phyloP scores from a whole-genome alignment of 805 yeast genomes.

The Yarrowia sp. region DNA sequence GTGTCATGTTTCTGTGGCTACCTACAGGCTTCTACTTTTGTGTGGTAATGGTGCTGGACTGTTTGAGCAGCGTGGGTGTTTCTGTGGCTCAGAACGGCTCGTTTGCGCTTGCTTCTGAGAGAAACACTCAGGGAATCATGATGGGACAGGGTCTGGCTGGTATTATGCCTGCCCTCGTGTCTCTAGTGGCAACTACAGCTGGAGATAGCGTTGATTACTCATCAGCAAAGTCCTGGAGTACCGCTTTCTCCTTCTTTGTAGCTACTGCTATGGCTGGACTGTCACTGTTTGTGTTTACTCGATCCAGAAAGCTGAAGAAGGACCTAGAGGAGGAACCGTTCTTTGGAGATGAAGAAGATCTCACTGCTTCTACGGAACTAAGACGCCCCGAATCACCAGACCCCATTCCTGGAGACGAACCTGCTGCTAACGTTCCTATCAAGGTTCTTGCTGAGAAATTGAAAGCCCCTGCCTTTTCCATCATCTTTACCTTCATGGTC shows the following conservation, averaged over 20 bases:
- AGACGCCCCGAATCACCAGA: constrained; percentile 13
- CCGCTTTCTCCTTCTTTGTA: constrained; percentile 32
- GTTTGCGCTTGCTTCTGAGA: constrained; percentile 80
- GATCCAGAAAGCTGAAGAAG: background rate
- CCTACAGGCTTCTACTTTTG: constrained; percentile 50
- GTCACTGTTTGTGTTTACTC: constrained; percentile 6
- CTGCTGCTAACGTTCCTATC: background rate
- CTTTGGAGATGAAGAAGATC: constrained; percentile 27
- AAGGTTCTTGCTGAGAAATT: constrained; percentile 65
- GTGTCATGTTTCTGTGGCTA: constrained; percentile 47
- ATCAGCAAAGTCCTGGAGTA: constrained; percentile 10
- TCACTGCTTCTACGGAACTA: constrained; percentile 9
- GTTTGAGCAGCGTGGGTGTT: constrained; percentile 73
- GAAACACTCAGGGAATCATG: constrained; percentile 87
- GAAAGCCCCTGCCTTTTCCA: constrained; percentile 67
- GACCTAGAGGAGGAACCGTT: constrained; percentile 26
- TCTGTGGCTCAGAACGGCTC: constrained; percentile 88
- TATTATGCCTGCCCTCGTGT: constrained; percentile 81
- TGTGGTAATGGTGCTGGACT: constrained; percentile 67
- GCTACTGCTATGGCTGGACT: constrained; percentile 33
- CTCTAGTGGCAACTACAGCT: constrained; percentile 59
- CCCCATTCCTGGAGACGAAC: background rate
- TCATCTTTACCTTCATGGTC: constrained; percentile 73
- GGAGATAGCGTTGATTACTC: constrained; percentile 31
- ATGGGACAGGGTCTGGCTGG: constrained; percentile 97